A percentile compares a stretch with the other conserved stretches of the same genome.
phyloP scores from a whole-genome alignment of 371 early-diverging fungal genomes.

The Basidiobolus meristosporus region DNA sequence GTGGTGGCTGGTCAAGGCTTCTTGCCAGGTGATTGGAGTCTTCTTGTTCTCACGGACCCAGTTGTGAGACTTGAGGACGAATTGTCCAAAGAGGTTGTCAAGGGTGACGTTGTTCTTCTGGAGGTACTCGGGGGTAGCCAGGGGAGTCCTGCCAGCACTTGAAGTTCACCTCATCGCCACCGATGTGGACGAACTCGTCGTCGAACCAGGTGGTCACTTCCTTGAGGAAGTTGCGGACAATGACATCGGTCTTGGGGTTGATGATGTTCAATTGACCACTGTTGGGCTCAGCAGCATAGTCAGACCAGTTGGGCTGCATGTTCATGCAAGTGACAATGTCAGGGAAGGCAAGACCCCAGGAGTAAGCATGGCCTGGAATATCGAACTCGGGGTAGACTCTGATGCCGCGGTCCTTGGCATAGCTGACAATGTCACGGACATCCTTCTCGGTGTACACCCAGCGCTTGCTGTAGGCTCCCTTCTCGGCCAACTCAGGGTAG shows the following conservation, averaged over 20 bases:
- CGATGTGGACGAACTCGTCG: slow-evolving; percentile 47
- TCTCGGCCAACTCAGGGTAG: slow-evolving; percentile 34
- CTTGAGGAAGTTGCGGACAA: slow-evolving; percentile 34
- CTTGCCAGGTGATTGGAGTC: slow-evolving; percentile 29
- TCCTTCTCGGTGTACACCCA: slow-evolving; percentile 35
- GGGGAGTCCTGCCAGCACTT: slow-evolving; percentile 40
- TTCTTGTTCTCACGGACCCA: slow-evolving; percentile 14
- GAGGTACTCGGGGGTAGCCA: slow-evolving; percentile 12
- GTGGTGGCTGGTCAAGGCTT: slow-evolving; percentile 22
- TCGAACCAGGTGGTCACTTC: slow-evolving; percentile 35
- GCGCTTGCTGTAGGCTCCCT: slow-evolving; percentile 38
- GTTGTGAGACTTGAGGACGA: slow-evolving; percentile 8
- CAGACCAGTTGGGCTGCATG: slow-evolving; percentile 14
- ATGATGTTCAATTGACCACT: slow-evolving; percentile 54
- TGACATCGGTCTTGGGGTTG: slow-evolving; percentile 21
- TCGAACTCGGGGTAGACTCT: slow-evolving; percentile 63
- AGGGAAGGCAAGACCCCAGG: slow-evolving; percentile 14
- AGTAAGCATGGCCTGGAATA: slow-evolving; percentile 53
- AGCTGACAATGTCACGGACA: slow-evolving; percentile 29
- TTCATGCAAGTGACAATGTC: slow-evolving; percentile 19
- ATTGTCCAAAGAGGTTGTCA: slow-evolving; percentile 9
- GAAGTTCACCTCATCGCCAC: slow-evolving; percentile 57
- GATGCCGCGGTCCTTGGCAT: slow-evolving; percentile 48
- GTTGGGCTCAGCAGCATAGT: slow-evolving; percentile 37
- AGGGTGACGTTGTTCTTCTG: slow-evolving; percentile 7